phyloP scores from a whole-genome alignment of 768 basidiomycete species.

The Phlegmacium glaucopus region DNA sequence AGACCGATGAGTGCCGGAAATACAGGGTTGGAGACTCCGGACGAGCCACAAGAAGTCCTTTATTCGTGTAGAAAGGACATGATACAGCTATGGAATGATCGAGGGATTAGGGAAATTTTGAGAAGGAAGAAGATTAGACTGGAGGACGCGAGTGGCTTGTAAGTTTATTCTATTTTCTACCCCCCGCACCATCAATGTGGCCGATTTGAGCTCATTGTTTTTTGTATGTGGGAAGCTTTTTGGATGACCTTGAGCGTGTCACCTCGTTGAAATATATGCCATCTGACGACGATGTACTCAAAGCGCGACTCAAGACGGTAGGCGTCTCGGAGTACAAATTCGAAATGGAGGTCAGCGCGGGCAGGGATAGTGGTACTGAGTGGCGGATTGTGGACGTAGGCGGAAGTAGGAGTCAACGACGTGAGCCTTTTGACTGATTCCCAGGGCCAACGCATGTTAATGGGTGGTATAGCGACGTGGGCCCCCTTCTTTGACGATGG shows the following conservation, averaged over 20 bases:
- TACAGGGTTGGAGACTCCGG: conserved; percentile 43
- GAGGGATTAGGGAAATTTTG: conserved; percentile 52
- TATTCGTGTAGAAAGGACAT: conserved; percentile 61
- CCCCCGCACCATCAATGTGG: neutral
- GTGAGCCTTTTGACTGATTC: conserved; percentile 12
- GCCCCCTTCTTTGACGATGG: conserved; percentile 69
- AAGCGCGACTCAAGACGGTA: conserved; percentile 72
- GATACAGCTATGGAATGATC: conserved; percentile 65
- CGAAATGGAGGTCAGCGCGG: conserved; percentile 61
- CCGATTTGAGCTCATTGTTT: conserved; percentile 6
- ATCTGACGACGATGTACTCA: conserved; percentile 74
- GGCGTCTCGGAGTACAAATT: conserved; percentile 82
- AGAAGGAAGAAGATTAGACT: conserved; percentile 55
- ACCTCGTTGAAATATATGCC: conserved; percentile 62
- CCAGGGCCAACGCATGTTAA: neutral
- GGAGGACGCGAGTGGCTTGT: conserved; percentile 78
- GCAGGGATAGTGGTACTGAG: conserved; percentile 55
- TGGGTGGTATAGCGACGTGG: conserved; percentile 49
- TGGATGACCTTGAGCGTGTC: conserved; percentile 66
- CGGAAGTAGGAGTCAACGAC: conserved; percentile 61
- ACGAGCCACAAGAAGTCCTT: conserved; percentile 60
- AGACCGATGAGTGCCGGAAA: conserved; percentile 43
- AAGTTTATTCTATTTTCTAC: conserved; percentile 27
- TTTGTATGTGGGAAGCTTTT: conserved; percentile 46
- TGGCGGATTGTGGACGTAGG: conserved; percentile 81